Evolutionary conservation across 2,329 filamentous ascomycete species (phyloP).

Genomic region (Penicillium brevicompactum): DNA sequence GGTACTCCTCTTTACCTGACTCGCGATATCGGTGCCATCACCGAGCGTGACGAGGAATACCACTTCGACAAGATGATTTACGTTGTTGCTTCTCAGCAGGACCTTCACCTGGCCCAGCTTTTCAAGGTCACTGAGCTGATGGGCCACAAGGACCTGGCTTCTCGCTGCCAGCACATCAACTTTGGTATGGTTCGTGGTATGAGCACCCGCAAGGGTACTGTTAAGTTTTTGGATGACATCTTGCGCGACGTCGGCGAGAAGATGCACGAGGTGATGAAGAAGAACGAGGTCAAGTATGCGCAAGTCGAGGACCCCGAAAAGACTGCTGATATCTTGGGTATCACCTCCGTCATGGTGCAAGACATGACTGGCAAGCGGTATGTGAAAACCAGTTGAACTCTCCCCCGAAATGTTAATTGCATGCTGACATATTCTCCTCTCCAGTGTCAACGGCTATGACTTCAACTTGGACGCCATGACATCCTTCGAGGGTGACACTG

Average conservation of each 20-base stretch:
- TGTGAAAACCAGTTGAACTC: constrained; percentile 23
- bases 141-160: constrained; percentile 61
- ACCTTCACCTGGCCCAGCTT: constrained; percentile 65
- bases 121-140: constrained; percentile 67
- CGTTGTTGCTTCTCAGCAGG: constrained; percentile 65
- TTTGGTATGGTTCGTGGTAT: constrained; percentile 69
- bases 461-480: constrained; percentile 69
- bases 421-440: constrained; percentile 42
- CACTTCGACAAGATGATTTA: constrained; percentile 71
- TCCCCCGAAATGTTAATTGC: constrained; percentile 37
- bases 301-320: constrained; percentile 82
- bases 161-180: constrained; percentile 64
- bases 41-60: constrained; percentile 64
- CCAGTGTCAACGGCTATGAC: constrained; percentile 64
- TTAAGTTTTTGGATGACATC: constrained; percentile 74
- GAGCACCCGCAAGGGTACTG: constrained; percentile 68
- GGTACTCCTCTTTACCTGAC: constrained; percentile 70
- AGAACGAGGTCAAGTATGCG: constrained; percentile 85
- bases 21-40: constrained; percentile 67
- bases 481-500: constrained; percentile 67
- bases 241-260: constrained; percentile 80
- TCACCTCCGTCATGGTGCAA: constrained; percentile 95
- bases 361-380: constrained; percentile 95
- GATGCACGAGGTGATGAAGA: constrained; percentile 97
- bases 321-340: constrained; percentile 85